phyloP scores from a whole-genome alignment of 2,329 filamentous ascomycete genomes.

The Penicillium oxalicum region DNA sequence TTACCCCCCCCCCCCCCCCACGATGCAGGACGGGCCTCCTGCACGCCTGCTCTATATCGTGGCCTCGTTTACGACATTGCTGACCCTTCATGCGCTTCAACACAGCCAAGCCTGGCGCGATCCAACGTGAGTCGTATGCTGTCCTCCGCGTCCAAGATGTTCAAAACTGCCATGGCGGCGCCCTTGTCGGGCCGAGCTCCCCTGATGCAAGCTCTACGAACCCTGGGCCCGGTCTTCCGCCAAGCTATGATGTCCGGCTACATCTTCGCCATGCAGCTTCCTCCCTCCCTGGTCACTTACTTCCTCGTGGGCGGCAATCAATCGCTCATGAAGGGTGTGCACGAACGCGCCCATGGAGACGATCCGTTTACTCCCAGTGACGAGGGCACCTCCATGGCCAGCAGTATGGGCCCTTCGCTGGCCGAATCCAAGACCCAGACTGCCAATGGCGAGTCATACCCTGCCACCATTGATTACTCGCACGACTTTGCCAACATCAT shows the following conservation, averaged over 20 bases:
- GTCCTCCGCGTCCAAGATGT: slow-evolving; percentile 45
- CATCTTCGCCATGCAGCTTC: slow-evolving; percentile 51
- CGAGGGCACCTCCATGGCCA: slow-evolving; percentile 46
- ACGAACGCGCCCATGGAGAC: slow-evolving; percentile 35
- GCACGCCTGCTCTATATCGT: no score
- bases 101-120: slow-evolving; percentile 37
- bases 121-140: slow-evolving; percentile 40
- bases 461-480: slow-evolving; percentile 33
- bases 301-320: slow-evolving; percentile 47
- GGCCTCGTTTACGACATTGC: no score
- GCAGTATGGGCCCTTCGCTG: slow-evolving; percentile 46
- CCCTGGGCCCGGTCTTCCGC: slow-evolving; percentile 43
- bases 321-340: slow-evolving; percentile 42
- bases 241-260: slow-evolving; percentile 50
- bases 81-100: no score
- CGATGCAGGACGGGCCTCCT: no score
- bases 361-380: slow-evolving; percentile 28
- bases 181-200: slow-evolving; percentile 43
- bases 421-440: slow-evolving; percentile 39
- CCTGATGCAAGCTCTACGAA: slow-evolving; percentile 40
- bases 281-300: slow-evolving; percentile 39
- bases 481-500: slow-evolving; percentile 44
- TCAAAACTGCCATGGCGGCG: slow-evolving; percentile 42
- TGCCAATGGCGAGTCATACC: slow-evolving; percentile 33
- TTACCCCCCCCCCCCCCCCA: no score